Conservation (phyloP, 2,329 filamentous ascomycete species). For the Hypocreales sp. region DNA sequence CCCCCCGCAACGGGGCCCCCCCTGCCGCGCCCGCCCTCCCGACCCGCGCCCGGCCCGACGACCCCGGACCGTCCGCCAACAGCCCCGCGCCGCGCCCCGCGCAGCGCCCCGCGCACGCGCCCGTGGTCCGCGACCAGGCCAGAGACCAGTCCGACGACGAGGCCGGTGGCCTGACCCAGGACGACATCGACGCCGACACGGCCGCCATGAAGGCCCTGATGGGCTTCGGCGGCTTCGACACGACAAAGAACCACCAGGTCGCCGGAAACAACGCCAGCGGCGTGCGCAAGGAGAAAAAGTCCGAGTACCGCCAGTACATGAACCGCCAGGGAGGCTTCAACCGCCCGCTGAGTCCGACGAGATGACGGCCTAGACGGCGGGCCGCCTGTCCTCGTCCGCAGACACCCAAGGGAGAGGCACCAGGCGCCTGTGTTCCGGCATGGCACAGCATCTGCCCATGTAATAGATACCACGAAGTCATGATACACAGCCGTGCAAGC, state of each 20-base stretch:
- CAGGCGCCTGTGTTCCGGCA: too few species aligned
- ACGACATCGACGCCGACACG: conserved; percentile 48
- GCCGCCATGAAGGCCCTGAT: conserved; percentile 70
- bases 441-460: too few species aligned
- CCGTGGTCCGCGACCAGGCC: conserved; percentile 14
- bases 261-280: conserved; percentile 72
- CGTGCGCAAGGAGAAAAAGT: conserved; percentile 85
- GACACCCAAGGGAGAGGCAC: too few species aligned
- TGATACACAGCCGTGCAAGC: too few species aligned
- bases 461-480: too few species aligned
- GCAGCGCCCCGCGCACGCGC: conserved; percentile 6
- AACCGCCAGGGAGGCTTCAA: conserved; percentile 75
- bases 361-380: too few species aligned
- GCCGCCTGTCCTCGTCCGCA: too few species aligned
- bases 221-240: conserved; percentile 77
- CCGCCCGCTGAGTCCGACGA: conserved; percentile 49
- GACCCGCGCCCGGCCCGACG: conserved; percentile 16
- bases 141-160: conserved; percentile 4
- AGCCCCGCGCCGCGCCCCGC: conserved; percentile 6
- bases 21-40: conserved; percentile 13
- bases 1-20: conserved; percentile 12
- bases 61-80: conserved; percentile 8
- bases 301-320: conserved; percentile 94
- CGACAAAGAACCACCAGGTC: conserved; percentile 80
- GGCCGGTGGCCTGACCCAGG: conserved; percentile 15